Base-by-base conservation (phyloP, 345 rosid genomes). In the Carallia pectinifolia region DNA sequence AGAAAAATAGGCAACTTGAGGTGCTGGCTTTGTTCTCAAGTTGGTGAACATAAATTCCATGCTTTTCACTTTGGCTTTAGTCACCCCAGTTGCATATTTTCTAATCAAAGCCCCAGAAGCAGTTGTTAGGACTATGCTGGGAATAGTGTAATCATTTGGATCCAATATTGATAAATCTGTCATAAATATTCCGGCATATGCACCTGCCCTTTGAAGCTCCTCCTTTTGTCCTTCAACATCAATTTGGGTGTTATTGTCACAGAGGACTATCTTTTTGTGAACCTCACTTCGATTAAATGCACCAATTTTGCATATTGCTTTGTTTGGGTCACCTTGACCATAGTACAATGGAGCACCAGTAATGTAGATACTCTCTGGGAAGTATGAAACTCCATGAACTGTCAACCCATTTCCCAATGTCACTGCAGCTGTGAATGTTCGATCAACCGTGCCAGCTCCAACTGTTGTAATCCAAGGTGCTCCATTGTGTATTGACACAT, bases 1-100 rank as follows among this genome's bases (percentile, higher is more conserved):
- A 31, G 91, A 89, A 77, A 86, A 91, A 36, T 27, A 36, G 3
- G 90, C 90, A 63, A 89, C 84, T 15, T 85, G 61, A 18, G 97
- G 92, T 34, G 95, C 87, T 40, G 85, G 82, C 6, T 31, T 65
- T 6, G 54, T 52, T 2, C 83, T 80, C 4, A 75, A 62, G 34
- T 72, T 74, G 37, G 87, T 84, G 54, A 56, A 50, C 58, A 56
- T 19, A 36, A 85, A 85, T 53, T 48, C 73, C 68, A 80, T 56
- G 34, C 30, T 60, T 70, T 70, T 77, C 37, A 79, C 81, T 38
- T 65, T 81, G 38, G 83, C 54, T 23, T 30, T 48, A 23, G 44
- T 37, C 7, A 19, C 17, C n/a, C 31, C 53, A 4, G 29, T 62
- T n/a, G 50, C 38, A 10, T 79, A 70, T 31, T 74, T 66, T 59